Conservation (phyloP, 2,329 filamentous ascomycete species). For the Talaromyces albobiverticillius region DNA sequence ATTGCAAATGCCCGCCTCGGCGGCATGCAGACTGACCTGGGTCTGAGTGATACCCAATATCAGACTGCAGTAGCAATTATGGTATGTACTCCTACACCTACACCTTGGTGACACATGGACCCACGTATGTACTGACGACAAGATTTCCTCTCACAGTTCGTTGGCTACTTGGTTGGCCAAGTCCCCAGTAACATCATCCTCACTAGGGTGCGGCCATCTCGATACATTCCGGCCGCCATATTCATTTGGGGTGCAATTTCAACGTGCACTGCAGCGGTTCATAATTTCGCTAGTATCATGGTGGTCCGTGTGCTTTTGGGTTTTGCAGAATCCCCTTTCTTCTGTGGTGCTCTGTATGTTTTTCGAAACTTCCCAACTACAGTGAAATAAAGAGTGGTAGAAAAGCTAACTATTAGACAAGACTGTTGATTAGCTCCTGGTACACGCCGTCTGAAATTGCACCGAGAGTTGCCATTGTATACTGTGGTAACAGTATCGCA, state of each 20-base stretch:
- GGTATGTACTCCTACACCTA: conserved; percentile 36
- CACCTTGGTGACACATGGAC: too few relatives aligned
- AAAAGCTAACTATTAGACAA: too few relatives aligned
- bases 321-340: conserved; percentile 60
- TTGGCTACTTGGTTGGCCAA: conserved; percentile 46
- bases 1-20: conserved; percentile 65
- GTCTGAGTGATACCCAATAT: conserved; percentile 58
- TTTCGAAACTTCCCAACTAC: too few relatives aligned
- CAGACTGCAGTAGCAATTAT: conserved; percentile 63
- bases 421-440: conserved; percentile 47
- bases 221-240: conserved; percentile 37
- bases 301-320: conserved; percentile 29
- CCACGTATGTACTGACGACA: not conserved
- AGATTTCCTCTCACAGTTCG: conserved; percentile 24
- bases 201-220: conserved; percentile 26
- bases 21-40: conserved; percentile 61
- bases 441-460: conserved; percentile 64
- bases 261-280: conserved; percentile 38
- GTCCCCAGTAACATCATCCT: conserved; percentile 40
- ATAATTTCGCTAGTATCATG: conserved; percentile 19
- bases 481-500: conserved; percentile 40
- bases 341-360: conserved; percentile 41
- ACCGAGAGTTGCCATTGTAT: conserved; percentile 44
- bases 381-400: too few relatives aligned
- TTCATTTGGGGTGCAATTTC: conserved; percentile 21